phyloP scores from a whole-genome alignment of 73 alveolate species.

The Paramecium biaurelia region DNA sequence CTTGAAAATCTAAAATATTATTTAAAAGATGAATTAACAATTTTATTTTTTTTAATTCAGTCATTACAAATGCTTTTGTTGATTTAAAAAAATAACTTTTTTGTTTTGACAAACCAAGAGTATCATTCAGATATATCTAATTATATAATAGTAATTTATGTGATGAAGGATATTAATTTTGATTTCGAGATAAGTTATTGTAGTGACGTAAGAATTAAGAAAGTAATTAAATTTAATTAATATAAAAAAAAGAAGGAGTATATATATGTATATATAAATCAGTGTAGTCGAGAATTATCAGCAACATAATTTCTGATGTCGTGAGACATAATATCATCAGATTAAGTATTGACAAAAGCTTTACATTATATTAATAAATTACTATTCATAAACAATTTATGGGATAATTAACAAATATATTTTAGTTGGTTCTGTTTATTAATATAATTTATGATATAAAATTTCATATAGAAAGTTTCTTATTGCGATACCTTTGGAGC shows the following conservation, averaged over 20 bases:
- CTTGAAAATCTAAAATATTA: no score
- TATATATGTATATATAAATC: neutral
- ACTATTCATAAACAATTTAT: neutral
- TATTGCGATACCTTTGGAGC: slow-evolving; percentile 44
- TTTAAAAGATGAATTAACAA: no score
- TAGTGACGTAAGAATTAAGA: no score
- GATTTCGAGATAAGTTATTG: no score
- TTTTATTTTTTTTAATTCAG: no score
- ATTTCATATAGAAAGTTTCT: neutral
- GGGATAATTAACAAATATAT: neutral
- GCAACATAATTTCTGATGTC: slow-evolving; percentile 13
- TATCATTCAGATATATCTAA: no score
- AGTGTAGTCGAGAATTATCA: neutral
- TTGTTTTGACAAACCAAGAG: no score
- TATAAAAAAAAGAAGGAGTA: neutral
- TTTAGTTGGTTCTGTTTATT: neutral
- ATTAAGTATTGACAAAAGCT: neutral
- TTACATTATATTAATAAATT: neutral
- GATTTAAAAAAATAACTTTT: no score
- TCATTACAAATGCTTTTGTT: no score
- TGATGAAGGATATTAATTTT: no score
- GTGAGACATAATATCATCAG: slow-evolving; percentile 39
- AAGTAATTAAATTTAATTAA: no score
- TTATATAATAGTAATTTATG: no score
- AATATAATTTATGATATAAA: neutral